A percentile compares a stretch with the other conserved stretches of the same genome.
Evolutionary conservation across 192 early-diverging fungal species (phyloP).

Genomic region (Backusella tarrabulga): DNA sequence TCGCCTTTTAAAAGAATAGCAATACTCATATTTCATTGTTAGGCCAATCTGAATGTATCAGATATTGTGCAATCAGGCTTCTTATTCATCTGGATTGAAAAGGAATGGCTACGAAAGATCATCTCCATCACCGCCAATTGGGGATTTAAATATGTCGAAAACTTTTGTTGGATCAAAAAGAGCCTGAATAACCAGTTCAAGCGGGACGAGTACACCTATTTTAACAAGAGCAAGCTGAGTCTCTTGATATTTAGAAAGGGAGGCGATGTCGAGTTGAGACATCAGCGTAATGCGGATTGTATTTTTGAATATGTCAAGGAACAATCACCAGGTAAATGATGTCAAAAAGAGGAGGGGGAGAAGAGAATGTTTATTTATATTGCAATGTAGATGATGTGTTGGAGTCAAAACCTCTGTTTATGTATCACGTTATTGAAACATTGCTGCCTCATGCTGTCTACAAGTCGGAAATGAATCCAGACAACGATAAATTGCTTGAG

Average conservation of each 20-base stretch:
- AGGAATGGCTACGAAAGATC: slow-evolving; percentile 85
- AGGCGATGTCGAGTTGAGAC: slow-evolving; percentile 87
- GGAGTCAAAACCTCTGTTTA: slow-evolving; percentile 80
- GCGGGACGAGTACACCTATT: slow-evolving; percentile 65
- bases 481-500: slow-evolving; percentile 72
- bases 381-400: slow-evolving; percentile 44
- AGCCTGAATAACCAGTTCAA: slow-evolving; percentile 81
- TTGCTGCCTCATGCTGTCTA: slow-evolving; percentile 78
- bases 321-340: slow-evolving; percentile 44
- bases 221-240: slow-evolving; percentile 85
- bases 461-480: slow-evolving; percentile 52
- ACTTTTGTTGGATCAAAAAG: slow-evolving; percentile 95
- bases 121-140: slow-evolving; percentile 70
- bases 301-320: slow-evolving; percentile 91
- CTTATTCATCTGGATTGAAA: slow-evolving; percentile 94
- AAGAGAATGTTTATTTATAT: no score
- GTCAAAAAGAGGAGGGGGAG: background rate
- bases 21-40: background rate
- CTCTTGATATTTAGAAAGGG: slow-evolving; percentile 88
- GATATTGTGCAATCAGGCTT: slow-evolving; percentile 77
- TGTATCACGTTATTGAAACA: slow-evolving; percentile 89
- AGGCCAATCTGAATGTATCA: slow-evolving; percentile 51
- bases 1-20: no score
- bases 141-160: slow-evolving; percentile 92
- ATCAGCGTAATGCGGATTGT: slow-evolving; percentile 93